phyloP scores from a whole-genome alignment of 352 stramenopile genomes.

The Phytophthora vignae region DNA sequence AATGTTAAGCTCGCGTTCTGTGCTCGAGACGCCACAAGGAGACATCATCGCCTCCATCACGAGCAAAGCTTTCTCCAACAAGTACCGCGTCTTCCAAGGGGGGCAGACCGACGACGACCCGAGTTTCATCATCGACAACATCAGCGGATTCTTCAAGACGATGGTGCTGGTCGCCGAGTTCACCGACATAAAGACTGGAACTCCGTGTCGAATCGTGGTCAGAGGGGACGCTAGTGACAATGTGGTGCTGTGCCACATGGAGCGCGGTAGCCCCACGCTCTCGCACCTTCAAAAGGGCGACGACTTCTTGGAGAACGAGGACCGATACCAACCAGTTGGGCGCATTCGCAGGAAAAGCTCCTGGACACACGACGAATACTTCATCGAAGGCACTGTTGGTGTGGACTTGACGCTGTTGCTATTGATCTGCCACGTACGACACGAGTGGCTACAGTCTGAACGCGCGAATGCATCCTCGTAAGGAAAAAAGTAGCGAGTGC shows the following conservation, averaged over 20 bases:
- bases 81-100: slow-evolving; percentile 3
- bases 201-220: not conserved
- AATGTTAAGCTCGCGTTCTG: not conserved
- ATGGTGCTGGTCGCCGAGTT: not conserved
- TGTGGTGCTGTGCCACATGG: not conserved
- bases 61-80: not conserved
- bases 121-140: not conserved
- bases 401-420: not conserved
- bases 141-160: slow-evolving; percentile 1
- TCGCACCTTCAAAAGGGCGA: not conserved
- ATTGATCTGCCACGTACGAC: slow-evolving; percentile 2
- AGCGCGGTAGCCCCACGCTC: not conserved
- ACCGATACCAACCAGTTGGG: not conserved
- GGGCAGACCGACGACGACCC: not conserved
- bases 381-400: not conserved
- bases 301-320: not conserved
- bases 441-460: not conserved
- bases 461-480: not conserved
- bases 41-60: not conserved
- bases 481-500: too few species aligned
- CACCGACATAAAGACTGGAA: not conserved
- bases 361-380: not conserved
- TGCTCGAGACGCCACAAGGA: not conserved
- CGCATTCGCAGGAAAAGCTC: not conserved
- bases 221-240: not conserved